A percentile compares a stretch with the other conserved stretches of the same genome.
Evolutionary conservation across 331 rosid genomes (phyloP).

Genomic region (Quercus lobata): DNA sequence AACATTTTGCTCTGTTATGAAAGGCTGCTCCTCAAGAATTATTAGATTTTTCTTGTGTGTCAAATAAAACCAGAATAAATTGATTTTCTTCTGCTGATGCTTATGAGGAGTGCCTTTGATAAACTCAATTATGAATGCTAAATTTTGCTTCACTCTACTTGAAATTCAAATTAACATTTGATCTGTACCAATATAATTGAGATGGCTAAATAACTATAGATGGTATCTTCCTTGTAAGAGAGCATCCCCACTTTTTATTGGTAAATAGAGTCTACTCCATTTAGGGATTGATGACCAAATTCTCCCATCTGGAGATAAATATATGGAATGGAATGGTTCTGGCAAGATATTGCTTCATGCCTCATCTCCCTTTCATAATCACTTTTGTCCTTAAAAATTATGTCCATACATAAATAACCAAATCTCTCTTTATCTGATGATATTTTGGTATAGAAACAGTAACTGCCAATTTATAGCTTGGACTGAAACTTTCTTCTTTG

Average conservation of each 20-base stretch:
- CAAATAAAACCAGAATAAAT: not conserved
- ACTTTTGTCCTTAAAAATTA: not conserved
- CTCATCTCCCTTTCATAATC: not conserved
- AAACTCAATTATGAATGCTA: not conserved
- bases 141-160: not conserved
- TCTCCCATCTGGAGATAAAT: not conserved
- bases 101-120: not conserved
- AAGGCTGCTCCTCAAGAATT: not conserved
- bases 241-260: not conserved
- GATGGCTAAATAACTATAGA: not conserved
- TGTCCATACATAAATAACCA: not conserved
- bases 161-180: not conserved
- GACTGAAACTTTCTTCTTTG: not conserved
- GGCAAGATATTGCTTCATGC: not conserved
- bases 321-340: not conserved
- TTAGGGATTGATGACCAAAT: not conserved
- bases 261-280: not conserved
- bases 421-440: not conserved
- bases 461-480: not conserved
- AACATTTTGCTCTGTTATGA: not conserved
- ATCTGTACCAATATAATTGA: not conserved
- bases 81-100: not conserved
- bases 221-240: not conserved
- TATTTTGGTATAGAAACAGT: too few relatives aligned
- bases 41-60: not conserved